Evolutionary conservation across 2,329 filamentous ascomycete species (phyloP).

Genomic region (Scedosporium minutisporum): DNA sequence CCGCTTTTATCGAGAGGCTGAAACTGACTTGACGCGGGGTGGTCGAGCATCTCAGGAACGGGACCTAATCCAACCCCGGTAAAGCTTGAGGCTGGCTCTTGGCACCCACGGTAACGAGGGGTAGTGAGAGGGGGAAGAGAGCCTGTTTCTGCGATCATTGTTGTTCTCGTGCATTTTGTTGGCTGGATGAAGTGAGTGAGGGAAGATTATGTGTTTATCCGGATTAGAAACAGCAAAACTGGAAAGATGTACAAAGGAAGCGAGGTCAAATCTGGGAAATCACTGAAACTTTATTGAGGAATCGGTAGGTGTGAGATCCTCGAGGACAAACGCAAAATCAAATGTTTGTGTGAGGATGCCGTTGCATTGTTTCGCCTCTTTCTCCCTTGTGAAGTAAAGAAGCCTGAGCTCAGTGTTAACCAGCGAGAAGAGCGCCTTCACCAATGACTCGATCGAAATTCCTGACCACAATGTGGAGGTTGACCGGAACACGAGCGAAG

Average conservation of each 20-base stretch:
- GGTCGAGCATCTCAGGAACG: neutral
- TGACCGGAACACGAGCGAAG: no score
- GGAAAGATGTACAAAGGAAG: neutral
- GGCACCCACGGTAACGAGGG: neutral
- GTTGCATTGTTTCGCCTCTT: no score
- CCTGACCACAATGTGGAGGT: no score
- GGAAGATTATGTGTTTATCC: neutral
- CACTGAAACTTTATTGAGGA: neutral
- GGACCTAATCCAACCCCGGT: no score
- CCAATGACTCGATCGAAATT: no score
- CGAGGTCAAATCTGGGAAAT: neutral
- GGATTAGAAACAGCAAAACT: neutral
- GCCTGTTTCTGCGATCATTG: neutral
- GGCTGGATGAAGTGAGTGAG: neutral
- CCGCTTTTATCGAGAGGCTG: neutral
- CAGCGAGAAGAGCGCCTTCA: no score
- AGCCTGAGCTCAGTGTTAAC: no score
- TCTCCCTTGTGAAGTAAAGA: no score
- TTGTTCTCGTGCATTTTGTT: neutral
- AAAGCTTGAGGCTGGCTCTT: neutral
- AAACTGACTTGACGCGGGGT: conserved; percentile 3
- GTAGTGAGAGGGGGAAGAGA: neutral
- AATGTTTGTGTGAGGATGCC: no score
- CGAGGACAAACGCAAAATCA: no score
- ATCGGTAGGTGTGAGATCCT: neutral